Percentiles rank a stretch among this genome's conserved stretches.
Conservation (phyloP, 495 filamentous ascomycete genomes). For the Penicillium paxilli region DNA sequence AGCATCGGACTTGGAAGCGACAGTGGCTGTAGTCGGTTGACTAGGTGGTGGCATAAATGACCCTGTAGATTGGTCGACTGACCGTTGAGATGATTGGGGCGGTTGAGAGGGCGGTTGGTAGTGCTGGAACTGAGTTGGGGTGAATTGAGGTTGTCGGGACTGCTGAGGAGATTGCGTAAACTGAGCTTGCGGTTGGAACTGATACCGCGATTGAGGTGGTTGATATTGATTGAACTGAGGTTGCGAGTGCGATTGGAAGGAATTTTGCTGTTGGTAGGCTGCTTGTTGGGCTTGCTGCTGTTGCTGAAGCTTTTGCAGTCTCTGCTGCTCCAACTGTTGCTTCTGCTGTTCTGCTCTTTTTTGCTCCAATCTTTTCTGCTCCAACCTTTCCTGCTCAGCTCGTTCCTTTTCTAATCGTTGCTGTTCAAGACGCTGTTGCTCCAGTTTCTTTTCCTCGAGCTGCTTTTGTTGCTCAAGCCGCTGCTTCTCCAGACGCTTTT, state of each 20-base stretch:
- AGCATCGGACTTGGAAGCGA: background rate
- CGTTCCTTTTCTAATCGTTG: constrained; percentile 14
- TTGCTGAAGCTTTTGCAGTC: constrained; percentile 26
- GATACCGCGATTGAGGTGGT: constrained; percentile 2
- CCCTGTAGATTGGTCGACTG: constrained; percentile 4
- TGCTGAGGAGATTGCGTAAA: constrained; percentile 18
- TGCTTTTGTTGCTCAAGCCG: constrained; percentile 19
- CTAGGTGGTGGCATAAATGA: constrained; percentile 4
- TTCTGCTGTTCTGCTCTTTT: constrained; percentile 2
- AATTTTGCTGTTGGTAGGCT: constrained; percentile 19
- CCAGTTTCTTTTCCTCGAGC: constrained; percentile 9
- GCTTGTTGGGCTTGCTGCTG: constrained; percentile 24
- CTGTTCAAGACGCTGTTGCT: constrained; percentile 20
- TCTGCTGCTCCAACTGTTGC: constrained; percentile 20
- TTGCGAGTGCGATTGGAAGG: constrained; percentile 12
- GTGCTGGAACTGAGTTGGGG: constrained; percentile 16
- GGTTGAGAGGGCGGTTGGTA: constrained; percentile 20
- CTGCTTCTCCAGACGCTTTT: constrained; percentile 19
- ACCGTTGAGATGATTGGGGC: constrained; percentile 1
- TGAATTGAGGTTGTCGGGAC: constrained; percentile 8
- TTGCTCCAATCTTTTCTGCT: constrained; percentile 13
- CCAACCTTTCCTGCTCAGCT: constrained; percentile 15
- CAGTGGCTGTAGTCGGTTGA: constrained; percentile 1
- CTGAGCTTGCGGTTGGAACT: constrained; percentile 11
- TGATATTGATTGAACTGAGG: constrained; percentile 29